These are phyloP conservation scores for Prunella vulgaris DNA, from an alignment of 257 asterid genomes.

Conservation along the genomic window DNA sequence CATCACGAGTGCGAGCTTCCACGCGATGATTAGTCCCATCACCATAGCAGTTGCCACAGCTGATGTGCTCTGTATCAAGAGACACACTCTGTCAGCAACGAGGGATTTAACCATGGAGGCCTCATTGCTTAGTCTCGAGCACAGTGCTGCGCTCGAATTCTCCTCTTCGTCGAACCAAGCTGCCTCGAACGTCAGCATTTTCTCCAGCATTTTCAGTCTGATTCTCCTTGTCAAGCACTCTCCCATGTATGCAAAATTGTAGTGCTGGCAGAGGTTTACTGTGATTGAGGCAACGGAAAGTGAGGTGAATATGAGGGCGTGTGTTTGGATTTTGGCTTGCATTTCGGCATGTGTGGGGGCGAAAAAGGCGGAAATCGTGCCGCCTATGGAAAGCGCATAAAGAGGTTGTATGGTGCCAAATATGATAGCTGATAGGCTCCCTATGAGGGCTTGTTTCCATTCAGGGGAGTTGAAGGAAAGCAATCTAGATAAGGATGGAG, in stretches of 20 bases:
- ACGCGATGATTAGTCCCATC: constrained; percentile 65
- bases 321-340: constrained; percentile 48
- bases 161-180: constrained; percentile 80
- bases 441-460: constrained; percentile 67
- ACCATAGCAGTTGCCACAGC: constrained; percentile 61
- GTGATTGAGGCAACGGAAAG: constrained; percentile 55
- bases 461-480: constrained; percentile 60
- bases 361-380: constrained; percentile 74
- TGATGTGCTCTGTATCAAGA: constrained; percentile 56
- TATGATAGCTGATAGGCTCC: constrained; percentile 53
- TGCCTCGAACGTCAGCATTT: constrained; percentile 59
- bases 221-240: constrained; percentile 62
- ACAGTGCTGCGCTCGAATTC: constrained; percentile 60
- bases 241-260: constrained; percentile 75
- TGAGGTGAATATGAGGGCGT: constrained; percentile 40
- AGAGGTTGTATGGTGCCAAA: constrained; percentile 80
- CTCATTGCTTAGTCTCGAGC: constrained; percentile 61
- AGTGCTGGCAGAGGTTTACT: constrained; percentile 66
- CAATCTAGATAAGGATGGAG: constrained; percentile 51
- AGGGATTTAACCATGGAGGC: constrained; percentile 80
- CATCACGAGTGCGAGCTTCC: constrained; percentile 90
- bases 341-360: constrained; percentile 50
- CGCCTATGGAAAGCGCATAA: constrained; percentile 75
- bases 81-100: constrained; percentile 66
- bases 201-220: constrained; percentile 53